A percentile compares a stretch with the other conserved stretches of the same genome.
Conservation (phyloP, 495 filamentous ascomycete species). For the Penicillium angulare region DNA sequence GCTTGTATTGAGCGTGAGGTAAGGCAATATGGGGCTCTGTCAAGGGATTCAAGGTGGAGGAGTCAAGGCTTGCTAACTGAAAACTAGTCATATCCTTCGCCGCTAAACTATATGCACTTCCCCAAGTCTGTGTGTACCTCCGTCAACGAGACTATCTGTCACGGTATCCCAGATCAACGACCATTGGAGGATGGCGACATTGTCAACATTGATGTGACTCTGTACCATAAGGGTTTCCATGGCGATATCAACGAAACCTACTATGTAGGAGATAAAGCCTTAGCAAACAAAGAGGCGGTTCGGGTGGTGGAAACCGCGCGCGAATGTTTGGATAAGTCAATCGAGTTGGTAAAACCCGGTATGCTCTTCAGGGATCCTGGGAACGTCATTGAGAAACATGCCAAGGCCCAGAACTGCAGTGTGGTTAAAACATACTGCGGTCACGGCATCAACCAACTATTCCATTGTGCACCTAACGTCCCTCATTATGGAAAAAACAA, state of each 20-base stretch:
- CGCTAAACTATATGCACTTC: slow-evolving; percentile 93
- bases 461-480: slow-evolving; percentile 81
- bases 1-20: slow-evolving; percentile 93
- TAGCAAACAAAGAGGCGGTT: slow-evolving; percentile 71
- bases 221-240: slow-evolving; percentile 86
- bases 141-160: slow-evolving; percentile 93
- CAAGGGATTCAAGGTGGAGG: neutral
- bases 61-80: neutral
- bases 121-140: slow-evolving; percentile 98
- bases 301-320: slow-evolving; percentile 82
- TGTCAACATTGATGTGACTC: slow-evolving; percentile 82
- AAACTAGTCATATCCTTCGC: slow-evolving; percentile 88
- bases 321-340: slow-evolving; percentile 79
- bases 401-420: slow-evolving; percentile 73
- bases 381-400: slow-evolving; percentile 80
- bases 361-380: slow-evolving; percentile 83
- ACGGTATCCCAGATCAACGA: slow-evolving; percentile 84
- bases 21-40: slow-evolving; percentile 18
- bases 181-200: slow-evolving; percentile 82
- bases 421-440: slow-evolving; percentile 89
- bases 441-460: slow-evolving; percentile 81
- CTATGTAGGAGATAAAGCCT: slow-evolving; percentile 78
- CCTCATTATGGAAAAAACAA: slow-evolving; percentile 92
- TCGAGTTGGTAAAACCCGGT: slow-evolving; percentile 81
- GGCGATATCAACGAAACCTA: slow-evolving; percentile 92